Base-by-base conservation (phyloP, 2,329 filamentous ascomycete species). In the Fusarium scirpi region DNA sequence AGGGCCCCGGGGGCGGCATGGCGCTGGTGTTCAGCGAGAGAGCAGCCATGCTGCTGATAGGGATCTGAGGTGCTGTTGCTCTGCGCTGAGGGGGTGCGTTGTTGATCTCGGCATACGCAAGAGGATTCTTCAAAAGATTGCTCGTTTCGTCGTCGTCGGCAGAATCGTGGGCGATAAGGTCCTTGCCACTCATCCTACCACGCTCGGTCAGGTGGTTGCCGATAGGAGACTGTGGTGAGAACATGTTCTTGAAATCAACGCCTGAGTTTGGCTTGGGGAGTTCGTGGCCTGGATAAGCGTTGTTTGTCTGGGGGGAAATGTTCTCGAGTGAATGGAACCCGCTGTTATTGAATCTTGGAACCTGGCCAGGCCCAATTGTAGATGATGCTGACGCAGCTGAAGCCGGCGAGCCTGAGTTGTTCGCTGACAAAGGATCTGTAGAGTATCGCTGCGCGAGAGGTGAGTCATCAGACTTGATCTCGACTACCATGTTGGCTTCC, bases 161-260 rank as follows among this genome's bases (percentile, higher is more conserved):
- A 24, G 77, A 78, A 74, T 92, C 89, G 73, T 91, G 88, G 70
- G 88, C 91, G 79, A 94, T 94, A 53, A 94, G 82, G 5, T 89
- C 87, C 79, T 93, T 94, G 72, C 92, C 90, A 5, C 88, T 87
- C 40, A 88, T 84, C 60, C 88, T 85, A 18, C 84, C 81, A 52
- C 86, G 84, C 64, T 90, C 89, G n/a, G 84, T 83, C n/a, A 91
- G 83, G 56, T 91, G 88, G 75, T 90, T 91, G 44, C 89, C 90
- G 58, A 93, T 90, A 2, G 91, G 91, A 8, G 91, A 93, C 71
- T 92, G 91, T 1, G 91, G 89, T 15, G 90, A 91, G 80, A 93
- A 94, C 27, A 93, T 80, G 65, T 83, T 89, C 70, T 90, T 88
- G 71, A 89, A 89, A 62, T 85, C 82, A 18, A 82, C 78, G 76